Evolutionary conservation across 768 basidiomycete genomes (phyloP), one percentile per base, ranked within the genome.

Genomic region (Macrolepiota fuliginosa): DNA sequence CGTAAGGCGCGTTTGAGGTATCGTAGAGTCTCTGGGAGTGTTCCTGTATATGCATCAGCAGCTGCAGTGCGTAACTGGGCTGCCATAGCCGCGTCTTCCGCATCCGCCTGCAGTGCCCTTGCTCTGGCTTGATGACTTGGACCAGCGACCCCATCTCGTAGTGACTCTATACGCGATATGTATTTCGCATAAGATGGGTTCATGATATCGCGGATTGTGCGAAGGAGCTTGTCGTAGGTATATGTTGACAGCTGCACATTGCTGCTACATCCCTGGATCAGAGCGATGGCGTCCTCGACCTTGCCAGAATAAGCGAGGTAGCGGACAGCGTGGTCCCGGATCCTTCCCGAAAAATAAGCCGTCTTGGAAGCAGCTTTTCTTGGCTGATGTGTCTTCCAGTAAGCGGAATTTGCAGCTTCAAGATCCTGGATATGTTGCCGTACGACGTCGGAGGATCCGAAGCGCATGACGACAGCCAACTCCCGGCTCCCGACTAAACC

Each of bases 391-490:
- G 29, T 37, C 5, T 19, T 60, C 57, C 66, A 67, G 67, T 70
- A 76, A 4, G 24, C 37, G 22, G 62, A 50, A 53, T 67, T 65
- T 24, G 67, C 67, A 19, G 57, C 54, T 54, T 75, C 72, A 32
- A 77, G 69, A 29, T 78, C 70, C 9, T 72, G 58, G 36, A 89
- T 61, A 65, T 85, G 86, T 5, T 62, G 63, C 49, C 68, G 62
- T 60, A 73, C 72, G 46, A 74, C 65, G 1, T 71, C 63, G 3
- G 73, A 72, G 4, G 69, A 60, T 2, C 80, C 75, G 68, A 78
- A 82, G 22, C 79, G 79, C 40, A 81, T 71, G 19, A 89, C 68
- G 3, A 71, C 69, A 1, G 77, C 73, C 35, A 83, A 61, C 54
- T 73, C 65, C 7, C 65, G 63, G 4, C 32, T 40, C 32, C 56